A percentile compares a stretch with the other conserved stretches of the same genome.
These are phyloP conservation scores for Hibiscus tridactylites DNA, from an alignment of 345 rosid genomes.

Conservation along the genomic window DNA sequence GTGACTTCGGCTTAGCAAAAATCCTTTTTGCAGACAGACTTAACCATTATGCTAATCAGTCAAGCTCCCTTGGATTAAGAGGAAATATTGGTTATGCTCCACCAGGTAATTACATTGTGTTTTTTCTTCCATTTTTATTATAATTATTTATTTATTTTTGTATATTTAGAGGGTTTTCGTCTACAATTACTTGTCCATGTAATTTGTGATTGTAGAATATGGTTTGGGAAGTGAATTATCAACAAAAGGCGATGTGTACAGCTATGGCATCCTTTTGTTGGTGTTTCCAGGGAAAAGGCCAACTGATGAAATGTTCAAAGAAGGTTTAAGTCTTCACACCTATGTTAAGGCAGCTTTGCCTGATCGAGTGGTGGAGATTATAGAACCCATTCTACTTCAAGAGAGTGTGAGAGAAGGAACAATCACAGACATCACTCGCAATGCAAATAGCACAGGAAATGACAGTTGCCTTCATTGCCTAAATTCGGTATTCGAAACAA, in stretches of 20 bases:
- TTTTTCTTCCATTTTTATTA: background rate
- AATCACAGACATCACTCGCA: background rate
- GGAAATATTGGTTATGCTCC: constrained; percentile 22
- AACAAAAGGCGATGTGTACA: constrained; percentile 21
- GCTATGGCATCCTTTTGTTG: constrained; percentile 25
- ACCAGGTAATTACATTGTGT: constrained; percentile 15
- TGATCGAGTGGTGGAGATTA: constrained; percentile 1
- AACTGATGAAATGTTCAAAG: constrained; percentile 19
- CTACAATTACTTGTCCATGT: background rate
- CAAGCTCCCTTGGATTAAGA: constrained; percentile 8
- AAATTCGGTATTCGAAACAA: constrained; percentile 8
- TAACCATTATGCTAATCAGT: background rate
- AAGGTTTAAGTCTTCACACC: constrained; percentile 14
- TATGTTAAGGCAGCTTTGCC: constrained; percentile 16
- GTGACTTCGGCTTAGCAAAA: constrained; percentile 6
- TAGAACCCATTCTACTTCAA: constrained; percentile 10
- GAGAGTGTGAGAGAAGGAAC: background rate
- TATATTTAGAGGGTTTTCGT: background rate
- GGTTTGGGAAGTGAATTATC: constrained; percentile 23
- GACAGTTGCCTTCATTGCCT: background rate
- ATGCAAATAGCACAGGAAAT: background rate
- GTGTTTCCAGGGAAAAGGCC: constrained; percentile 25
- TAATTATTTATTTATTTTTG: background rate
- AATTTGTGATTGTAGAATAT: constrained; percentile 20
- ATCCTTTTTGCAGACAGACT: background rate